Conservation (phyloP, 2,329 filamentous ascomycete genomes). For the Aspergillus tamarii region DNA sequence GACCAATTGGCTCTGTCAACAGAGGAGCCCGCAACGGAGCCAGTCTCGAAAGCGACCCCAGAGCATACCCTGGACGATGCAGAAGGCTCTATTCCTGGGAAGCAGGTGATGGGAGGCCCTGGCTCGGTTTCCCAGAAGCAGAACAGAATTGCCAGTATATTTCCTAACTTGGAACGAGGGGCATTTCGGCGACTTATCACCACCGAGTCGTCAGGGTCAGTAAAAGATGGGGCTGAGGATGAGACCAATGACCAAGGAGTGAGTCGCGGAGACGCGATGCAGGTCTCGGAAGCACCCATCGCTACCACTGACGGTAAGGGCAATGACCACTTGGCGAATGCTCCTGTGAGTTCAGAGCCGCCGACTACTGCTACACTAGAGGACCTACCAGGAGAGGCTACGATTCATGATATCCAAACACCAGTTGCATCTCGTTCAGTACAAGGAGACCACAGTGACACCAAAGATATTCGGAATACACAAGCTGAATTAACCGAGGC, state of each 20-base stretch:
- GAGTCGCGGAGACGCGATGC: slow-evolving; percentile 51
- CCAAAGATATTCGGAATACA: slow-evolving; percentile 9
- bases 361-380: slow-evolving; percentile 13
- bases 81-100: slow-evolving; percentile 4
- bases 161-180: slow-evolving; percentile 40
- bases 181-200: slow-evolving; percentile 32
- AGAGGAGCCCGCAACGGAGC: slow-evolving; percentile 3
- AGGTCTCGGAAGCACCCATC: slow-evolving; percentile 49
- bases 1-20: neutral
- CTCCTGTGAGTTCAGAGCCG: slow-evolving; percentile 12
- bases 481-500: slow-evolving; percentile 10
- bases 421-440: slow-evolving; percentile 13
- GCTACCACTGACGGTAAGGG: slow-evolving; percentile 41
- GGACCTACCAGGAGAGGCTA: slow-evolving; percentile 10
- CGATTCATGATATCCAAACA: slow-evolving; percentile 12
- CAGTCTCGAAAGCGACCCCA: neutral
- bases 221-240: slow-evolving; percentile 47
- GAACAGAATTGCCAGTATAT: slow-evolving; percentile 38
- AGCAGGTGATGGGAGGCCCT: slow-evolving; percentile 19
- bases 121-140: slow-evolving; percentile 23
- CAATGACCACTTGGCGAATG: slow-evolving; percentile 46
- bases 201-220: slow-evolving; percentile 25
- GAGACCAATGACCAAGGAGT: slow-evolving; percentile 35
- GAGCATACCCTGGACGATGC: slow-evolving; percentile 16
- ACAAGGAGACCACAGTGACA: slow-evolving; percentile 13